Evolutionary conservation across 441 rosid genomes (phyloP).

Genomic region (Mallotus repandus): DNA sequence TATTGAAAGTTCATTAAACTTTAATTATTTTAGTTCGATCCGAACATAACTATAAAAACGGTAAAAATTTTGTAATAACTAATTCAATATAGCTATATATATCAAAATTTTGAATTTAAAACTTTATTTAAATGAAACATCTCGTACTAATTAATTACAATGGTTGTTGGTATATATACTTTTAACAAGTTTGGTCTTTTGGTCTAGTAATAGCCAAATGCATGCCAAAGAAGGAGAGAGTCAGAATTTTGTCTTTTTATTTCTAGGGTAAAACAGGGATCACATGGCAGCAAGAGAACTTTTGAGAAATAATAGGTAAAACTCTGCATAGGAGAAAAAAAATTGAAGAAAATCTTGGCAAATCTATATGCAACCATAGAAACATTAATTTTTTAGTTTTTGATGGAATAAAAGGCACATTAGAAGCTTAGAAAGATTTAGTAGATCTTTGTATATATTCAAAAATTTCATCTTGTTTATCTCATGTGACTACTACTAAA

Average conservation of each 20-base stretch:
- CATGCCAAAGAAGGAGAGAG: background rate
- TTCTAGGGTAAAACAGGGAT: background rate
- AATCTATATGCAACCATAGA: conserved; percentile 28
- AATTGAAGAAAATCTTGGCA: conserved; percentile 30
- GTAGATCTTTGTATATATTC: conserved; percentile 37
- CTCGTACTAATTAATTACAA: no score
- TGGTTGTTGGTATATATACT: no score
- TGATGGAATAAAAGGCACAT: conserved; percentile 23
- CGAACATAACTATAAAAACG: no score
- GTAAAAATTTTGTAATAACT: no score
- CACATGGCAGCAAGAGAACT: conserved; percentile 18
- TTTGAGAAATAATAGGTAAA: background rate
- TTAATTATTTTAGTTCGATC: no score
- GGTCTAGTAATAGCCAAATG: conserved; percentile 2
- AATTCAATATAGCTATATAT: no score
- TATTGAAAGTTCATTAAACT: no score
- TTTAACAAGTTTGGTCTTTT: background rate
- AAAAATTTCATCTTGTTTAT: conserved; percentile 26
- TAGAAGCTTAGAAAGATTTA: conserved; percentile 47
- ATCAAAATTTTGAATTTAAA: no score
- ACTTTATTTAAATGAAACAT: no score
- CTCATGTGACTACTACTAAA: conserved; percentile 30
- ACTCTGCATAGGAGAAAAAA: background rate
- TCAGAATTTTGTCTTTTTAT: no score
- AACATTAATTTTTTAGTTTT: background rate